Evolutionary conservation across 176 grass and related monocot genomes (phyloP).

Genomic region (Zea mays): DNA sequence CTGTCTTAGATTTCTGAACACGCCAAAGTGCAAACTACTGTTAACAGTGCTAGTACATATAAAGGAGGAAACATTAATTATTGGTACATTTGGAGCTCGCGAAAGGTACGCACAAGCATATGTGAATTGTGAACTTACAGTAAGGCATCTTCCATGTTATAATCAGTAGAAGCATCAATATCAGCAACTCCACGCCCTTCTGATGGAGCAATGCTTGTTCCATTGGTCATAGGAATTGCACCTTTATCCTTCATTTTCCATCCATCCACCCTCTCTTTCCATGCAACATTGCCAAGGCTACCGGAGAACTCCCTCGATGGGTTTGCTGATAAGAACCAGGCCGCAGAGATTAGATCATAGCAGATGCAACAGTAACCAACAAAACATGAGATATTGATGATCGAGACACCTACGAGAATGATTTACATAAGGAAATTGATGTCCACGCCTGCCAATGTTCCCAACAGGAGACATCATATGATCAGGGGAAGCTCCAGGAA

Average conservation of each 20-base stretch:
- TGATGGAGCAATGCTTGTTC: constrained; percentile 89
- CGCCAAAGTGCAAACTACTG: background rate
- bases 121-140: constrained; percentile 58
- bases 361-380: background rate
- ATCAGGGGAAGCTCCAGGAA: constrained; percentile 78
- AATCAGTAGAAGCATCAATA: constrained; percentile 93
- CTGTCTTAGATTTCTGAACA: background rate
- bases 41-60: background rate
- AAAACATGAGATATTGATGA: constrained; percentile 5
- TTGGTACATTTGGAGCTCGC: background rate
- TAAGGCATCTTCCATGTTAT: constrained; percentile 93
- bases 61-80: background rate
- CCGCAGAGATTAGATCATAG: constrained; percentile 35
- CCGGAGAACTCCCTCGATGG: constrained; percentile 93
- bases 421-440: constrained; percentile 70
- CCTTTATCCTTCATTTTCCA: constrained; percentile 99
- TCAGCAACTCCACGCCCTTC: constrained; percentile 78
- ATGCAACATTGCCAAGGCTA: constrained; percentile 87
- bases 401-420: constrained; percentile 65
- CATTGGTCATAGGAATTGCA: constrained; percentile 82
- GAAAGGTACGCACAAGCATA: constrained; percentile 15
- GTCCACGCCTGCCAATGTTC: constrained; percentile 71
- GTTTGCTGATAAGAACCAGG: constrained; percentile 55
- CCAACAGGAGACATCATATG: constrained; percentile 90
- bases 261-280: constrained; percentile 99